Conservation (phyloP, 306 rosid genomes). For the Phaseolus lunatus region DNA sequence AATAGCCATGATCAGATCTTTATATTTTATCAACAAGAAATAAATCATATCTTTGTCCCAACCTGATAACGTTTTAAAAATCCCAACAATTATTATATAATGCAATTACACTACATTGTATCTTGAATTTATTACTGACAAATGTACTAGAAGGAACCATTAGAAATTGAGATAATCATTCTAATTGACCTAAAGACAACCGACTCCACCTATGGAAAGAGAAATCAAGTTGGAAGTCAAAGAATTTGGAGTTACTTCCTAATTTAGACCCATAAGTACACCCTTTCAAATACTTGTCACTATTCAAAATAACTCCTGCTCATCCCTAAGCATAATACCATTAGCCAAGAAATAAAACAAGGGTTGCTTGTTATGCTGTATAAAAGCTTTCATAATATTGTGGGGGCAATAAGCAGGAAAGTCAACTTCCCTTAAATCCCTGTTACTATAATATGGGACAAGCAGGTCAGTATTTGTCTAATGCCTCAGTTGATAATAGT, state of each 20-base stretch:
- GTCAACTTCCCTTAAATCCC: background rate
- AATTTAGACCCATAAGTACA: background rate
- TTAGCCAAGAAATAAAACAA: conserved; percentile 17
- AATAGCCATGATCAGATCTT: background rate
- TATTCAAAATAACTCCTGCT: conserved; percentile 21
- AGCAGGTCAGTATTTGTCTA: background rate
- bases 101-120: background rate
- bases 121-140: conserved; percentile 17
- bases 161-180: conserved; percentile 1
- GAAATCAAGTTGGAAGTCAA: conserved; percentile 20
- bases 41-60: conserved; percentile 6
- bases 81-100: background rate
- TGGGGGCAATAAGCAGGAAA: conserved; percentile 11
- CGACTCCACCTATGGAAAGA: background rate
- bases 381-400: conserved; percentile 4
- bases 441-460: conserved; percentile 24
- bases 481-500: conserved; percentile 10
- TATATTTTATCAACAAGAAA: conserved; percentile 25
- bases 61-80: conserved; percentile 4
- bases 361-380: background rate
- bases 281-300: conserved; percentile 16
- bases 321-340: conserved; percentile 8
- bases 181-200: conserved; percentile 3
- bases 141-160: conserved; percentile 18
- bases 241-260: conserved; percentile 28